Conservation (phyloP, 306 rosid species). For the Glycine soja region DNA sequence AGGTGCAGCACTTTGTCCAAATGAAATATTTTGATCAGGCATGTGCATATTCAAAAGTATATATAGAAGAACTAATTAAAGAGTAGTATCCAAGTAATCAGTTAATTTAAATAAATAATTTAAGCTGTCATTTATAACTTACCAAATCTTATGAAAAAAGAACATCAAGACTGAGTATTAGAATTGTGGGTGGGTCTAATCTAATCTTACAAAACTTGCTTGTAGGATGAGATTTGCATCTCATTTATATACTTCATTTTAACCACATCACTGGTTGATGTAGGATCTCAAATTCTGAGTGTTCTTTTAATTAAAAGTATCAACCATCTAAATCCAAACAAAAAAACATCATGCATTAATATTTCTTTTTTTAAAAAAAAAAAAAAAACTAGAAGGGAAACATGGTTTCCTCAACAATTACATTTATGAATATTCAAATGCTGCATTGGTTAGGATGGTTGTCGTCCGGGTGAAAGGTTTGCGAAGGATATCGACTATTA, state of each 20-base stretch:
- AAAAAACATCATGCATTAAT: background rate
- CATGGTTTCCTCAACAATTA: background rate
- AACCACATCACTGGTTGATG: too few relatives aligned
- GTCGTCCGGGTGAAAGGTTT: conserved; percentile 24
- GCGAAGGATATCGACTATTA: conserved; percentile 16
- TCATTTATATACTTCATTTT: too few relatives aligned
- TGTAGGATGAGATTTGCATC: too few relatives aligned
- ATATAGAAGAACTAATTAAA: background rate
- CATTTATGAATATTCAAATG: background rate
- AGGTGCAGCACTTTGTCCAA: conserved; percentile 14
- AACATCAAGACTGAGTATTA: background rate
- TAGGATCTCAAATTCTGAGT: too few relatives aligned
- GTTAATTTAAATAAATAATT: conserved; percentile 12
- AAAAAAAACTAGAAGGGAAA: background rate
- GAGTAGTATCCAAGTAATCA: background rate
- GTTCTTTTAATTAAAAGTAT: background rate
- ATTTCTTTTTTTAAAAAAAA: background rate
- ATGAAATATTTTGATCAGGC: conserved; percentile 14
- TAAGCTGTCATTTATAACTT: background rate
- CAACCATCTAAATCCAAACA: background rate
- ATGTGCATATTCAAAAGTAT: conserved; percentile 1
- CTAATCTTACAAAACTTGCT: too few relatives aligned
- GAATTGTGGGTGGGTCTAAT: too few relatives aligned
- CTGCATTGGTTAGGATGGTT: background rate
- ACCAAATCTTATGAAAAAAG: background rate